A percentile compares a stretch with the other conserved stretches of the same genome.
Evolutionary conservation across 441 rosid genomes (phyloP).

Genomic region (Euphorbia schlechtendalii): DNA sequence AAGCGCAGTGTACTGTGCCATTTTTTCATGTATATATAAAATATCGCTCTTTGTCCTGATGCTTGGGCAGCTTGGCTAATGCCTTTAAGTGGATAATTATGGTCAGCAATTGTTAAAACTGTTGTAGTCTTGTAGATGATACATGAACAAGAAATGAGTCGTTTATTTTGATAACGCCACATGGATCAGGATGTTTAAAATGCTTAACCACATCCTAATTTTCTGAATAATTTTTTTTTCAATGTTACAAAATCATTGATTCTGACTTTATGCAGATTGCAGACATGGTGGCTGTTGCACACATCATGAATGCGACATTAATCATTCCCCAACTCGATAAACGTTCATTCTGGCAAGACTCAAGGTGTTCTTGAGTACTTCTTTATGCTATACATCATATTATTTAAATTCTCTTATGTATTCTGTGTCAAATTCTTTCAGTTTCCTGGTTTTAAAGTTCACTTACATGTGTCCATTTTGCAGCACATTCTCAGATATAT

Average conservation of each 20-base stretch:
- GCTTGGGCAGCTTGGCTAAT: conserved; percentile 2
- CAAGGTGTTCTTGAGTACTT: conserved; percentile 47
- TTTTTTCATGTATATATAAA: background rate
- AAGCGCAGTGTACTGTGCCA: background rate
- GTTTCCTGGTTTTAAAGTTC: background rate
- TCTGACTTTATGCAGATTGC: conserved; percentile 48
- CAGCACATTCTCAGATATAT: conserved; percentile 82
- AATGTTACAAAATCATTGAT: conserved; percentile 11
- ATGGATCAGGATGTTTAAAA: background rate
- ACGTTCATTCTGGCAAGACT: conserved; percentile 92
- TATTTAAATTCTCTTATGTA: background rate
- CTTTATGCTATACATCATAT: background rate
- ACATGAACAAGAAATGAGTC: conserved; percentile 3
- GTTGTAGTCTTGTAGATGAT: background rate
- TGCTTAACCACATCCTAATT: conserved; percentile 6
- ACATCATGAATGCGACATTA: conserved; percentile 84
- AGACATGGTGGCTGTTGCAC: conserved; percentile 96
- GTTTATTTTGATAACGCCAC: background rate
- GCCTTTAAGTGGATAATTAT: background rate
- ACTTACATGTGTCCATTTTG: conserved; percentile 17
- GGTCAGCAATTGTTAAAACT: background rate
- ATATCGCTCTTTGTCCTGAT: background rate
- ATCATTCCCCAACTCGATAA: conserved; percentile 87
- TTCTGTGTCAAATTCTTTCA: background rate
- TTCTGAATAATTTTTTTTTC: background rate